Evolutionary conservation across 352 stramenopile genomes (phyloP).

Genomic region (Pythium dissotocum): DNA sequence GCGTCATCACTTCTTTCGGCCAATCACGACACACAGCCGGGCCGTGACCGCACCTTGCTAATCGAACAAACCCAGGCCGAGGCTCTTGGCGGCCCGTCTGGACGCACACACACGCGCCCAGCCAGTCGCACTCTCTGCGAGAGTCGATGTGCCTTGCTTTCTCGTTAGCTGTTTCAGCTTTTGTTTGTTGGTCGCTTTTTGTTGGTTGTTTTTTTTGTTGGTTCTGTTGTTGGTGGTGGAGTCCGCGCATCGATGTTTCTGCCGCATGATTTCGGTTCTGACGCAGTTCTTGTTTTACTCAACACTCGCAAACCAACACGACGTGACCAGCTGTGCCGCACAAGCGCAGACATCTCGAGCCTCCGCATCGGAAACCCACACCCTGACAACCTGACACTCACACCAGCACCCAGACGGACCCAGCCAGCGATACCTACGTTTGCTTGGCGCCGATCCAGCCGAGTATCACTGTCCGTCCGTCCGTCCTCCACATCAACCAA

Average conservation of each 20-base stretch:
- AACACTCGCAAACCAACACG: slow-evolving; percentile 13
- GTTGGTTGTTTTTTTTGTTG: background rate
- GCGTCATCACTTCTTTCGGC: slow-evolving; percentile 22
- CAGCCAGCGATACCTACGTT: background rate
- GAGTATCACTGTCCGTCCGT: background rate
- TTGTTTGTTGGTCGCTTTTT: background rate
- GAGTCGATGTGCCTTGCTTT: background rate
- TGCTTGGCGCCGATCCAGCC: background rate
- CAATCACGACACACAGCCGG: slow-evolving; percentile 22
- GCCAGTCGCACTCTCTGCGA: background rate
- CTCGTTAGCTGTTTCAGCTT: background rate
- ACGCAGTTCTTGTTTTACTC: slow-evolving; percentile 36
- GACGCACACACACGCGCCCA: background rate
- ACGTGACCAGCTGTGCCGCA: background rate
- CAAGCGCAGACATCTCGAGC: slow-evolving; percentile 5
- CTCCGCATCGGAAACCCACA: background rate
- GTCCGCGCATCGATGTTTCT: background rate
- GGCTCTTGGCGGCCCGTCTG: background rate
- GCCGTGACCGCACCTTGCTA: slow-evolving; percentile 25
- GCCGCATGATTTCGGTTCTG: background rate
- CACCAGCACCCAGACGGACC: too few relatives aligned
- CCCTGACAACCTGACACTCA: background rate
- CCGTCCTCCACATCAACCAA: background rate
- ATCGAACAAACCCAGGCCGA: slow-evolving; percentile 18
- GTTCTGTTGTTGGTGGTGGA: background rate